Percentiles rank a stretch among this genome's conserved stretches.
phyloP scores from a whole-genome alignment of 2,329 filamentous ascomycete species.

The Aspergillus aculeatinus region DNA sequence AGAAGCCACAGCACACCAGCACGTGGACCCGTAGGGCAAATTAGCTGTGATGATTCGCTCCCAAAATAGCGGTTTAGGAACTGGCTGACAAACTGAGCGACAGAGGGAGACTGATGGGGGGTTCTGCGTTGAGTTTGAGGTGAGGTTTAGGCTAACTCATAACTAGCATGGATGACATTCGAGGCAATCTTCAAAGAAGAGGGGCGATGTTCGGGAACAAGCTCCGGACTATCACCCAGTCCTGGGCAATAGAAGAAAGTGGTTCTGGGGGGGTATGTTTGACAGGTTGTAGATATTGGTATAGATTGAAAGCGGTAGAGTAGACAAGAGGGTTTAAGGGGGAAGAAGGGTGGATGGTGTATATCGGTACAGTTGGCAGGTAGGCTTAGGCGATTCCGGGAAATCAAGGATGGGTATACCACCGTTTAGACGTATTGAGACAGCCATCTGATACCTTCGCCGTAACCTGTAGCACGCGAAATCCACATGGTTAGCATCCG shows the following conservation, averaged over 20 bases:
- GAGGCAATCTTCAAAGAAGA: not conserved
- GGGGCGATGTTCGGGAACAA: not conserved
- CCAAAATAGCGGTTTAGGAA: not conserved
- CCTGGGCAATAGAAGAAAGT: not conserved
- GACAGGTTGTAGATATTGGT: not conserved
- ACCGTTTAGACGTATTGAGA: constrained; percentile 78
- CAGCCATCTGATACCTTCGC: constrained; percentile 87
- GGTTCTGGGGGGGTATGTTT: not conserved
- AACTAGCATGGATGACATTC: not conserved
- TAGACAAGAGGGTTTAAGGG: not conserved
- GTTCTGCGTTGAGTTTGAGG: not conserved
- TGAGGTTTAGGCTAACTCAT: not conserved
- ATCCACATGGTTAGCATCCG: constrained; percentile 10
- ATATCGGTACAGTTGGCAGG: not conserved
- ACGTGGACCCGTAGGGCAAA: too few species aligned
- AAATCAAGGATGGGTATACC: not conserved
- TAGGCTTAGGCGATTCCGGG: not conserved
- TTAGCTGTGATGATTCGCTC: not conserved
- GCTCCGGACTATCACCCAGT: not conserved
- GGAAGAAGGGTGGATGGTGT: constrained; percentile 1
- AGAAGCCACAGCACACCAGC: too few species aligned
- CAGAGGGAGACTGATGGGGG: too few species aligned
- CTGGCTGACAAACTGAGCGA: not conserved
- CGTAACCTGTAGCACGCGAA: constrained; percentile 60
- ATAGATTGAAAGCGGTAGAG: not conserved